phyloP scores from a whole-genome alignment of 176 grass and related monocot genomes.

The Alopecurus myosuroides region DNA sequence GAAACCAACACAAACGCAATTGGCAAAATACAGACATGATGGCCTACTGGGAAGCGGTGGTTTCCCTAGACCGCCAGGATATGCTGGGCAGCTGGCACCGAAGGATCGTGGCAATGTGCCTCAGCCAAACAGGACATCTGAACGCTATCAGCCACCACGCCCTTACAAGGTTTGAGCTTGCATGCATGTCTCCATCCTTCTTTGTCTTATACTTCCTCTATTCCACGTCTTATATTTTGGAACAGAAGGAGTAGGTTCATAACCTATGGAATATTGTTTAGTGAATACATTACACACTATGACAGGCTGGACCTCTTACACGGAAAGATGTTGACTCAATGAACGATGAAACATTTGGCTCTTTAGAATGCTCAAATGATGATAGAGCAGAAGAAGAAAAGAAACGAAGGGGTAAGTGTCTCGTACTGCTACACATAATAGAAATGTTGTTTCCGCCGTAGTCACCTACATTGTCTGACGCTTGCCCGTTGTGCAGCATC shows the following conservation, averaged over 20 bases:
- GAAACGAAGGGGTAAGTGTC: conserved; percentile 68
- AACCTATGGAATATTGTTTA: conserved; percentile 4
- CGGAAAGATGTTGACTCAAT: conserved; percentile 69
- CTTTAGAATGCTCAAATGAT: conserved; percentile 56
- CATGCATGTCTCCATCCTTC: background rate
- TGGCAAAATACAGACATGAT: conserved; percentile 80
- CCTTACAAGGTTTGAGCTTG: conserved; percentile 54
- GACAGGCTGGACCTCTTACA: conserved; percentile 55
- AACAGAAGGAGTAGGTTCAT: too few species aligned
- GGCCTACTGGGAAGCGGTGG: conserved; percentile 86
- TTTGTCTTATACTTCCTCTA: conserved; percentile 5
- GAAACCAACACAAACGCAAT: conserved; percentile 49
- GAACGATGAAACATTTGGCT: conserved; percentile 98
- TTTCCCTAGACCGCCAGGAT: conserved; percentile 70
- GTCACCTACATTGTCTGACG: conserved; percentile 15
- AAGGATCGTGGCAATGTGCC: conserved; percentile 49
- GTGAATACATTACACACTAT: background rate
- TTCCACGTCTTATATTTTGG: too few species aligned
- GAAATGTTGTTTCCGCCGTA: background rate
- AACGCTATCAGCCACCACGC: conserved; percentile 96
- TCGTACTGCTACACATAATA: background rate
- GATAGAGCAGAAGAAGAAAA: conserved; percentile 91
- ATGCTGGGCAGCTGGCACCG: conserved; percentile 31
- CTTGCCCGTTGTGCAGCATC: conserved; percentile 57
- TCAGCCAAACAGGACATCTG: conserved; percentile 64